Evolutionary conservation across 208 protist species (phyloP).

Genomic region (Balamuthia mandrillaris): DNA sequence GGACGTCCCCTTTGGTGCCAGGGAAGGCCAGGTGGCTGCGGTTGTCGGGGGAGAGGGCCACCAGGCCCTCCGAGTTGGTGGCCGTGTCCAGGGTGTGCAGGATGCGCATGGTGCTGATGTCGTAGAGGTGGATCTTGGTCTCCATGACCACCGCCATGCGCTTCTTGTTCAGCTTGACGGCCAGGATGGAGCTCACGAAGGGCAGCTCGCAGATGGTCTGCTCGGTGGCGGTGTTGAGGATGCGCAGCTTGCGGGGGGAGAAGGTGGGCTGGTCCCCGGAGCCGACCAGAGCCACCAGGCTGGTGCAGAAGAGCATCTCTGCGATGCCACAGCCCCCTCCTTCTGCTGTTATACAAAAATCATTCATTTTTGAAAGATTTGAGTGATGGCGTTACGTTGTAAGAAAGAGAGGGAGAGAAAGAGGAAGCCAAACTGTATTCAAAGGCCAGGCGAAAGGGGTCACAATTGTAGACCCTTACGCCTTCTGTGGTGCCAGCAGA

Average conservation of each 20-base stretch:
- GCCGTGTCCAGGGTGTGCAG: constrained; percentile 47
- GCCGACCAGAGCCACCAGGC: constrained; percentile 35
- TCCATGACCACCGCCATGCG: constrained; percentile 35
- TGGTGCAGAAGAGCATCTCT: constrained; percentile 44
- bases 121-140: constrained; percentile 54
- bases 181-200: constrained; percentile 10
- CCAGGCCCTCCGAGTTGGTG: not conserved
- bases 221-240: constrained; percentile 25
- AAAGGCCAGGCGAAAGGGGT: not conserved
- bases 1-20: constrained; percentile 18
- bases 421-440: not conserved
- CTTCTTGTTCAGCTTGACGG: not conserved
- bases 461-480: constrained; percentile 16
- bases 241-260: constrained; percentile 25
- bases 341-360: constrained; percentile 14
- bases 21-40: constrained; percentile 7
- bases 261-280: constrained; percentile 24
- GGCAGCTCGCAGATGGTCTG: constrained; percentile 36
- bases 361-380: not conserved
- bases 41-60: not conserved
- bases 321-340: not conserved
- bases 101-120: constrained; percentile 7
- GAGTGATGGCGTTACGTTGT: too few relatives aligned
- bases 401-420: not conserved
- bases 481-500: constrained; percentile 22